Base-by-base conservation (phyloP, 495 filamentous ascomycete genomes). In the Penicillium nucicola region DNA sequence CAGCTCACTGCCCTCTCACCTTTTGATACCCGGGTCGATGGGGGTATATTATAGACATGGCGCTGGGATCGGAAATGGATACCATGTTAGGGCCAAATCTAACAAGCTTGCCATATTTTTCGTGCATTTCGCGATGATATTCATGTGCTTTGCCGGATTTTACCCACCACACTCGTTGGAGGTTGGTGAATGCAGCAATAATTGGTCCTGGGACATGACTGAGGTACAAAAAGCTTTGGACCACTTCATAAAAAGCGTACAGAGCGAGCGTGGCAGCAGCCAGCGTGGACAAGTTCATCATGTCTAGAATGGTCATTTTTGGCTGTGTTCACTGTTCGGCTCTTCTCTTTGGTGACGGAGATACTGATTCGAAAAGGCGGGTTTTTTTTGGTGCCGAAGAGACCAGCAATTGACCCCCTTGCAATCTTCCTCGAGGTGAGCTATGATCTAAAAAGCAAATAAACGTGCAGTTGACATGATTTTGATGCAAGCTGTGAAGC, bases 31-130 rank as follows among this genome's bases (percentile, higher is more conserved):
- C 50, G 6, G 28, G 28, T 20, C 50, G 17, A 42, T 42, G 42
- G 22, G 45, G 36, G 18, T 83, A 83, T 1, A 82, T 71, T 0
- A 33, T 45, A 11, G 55, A 53, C 34, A 77, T 76, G 1, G 64
- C 77, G n/a, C 67, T 63, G 2, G 48, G 56, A 25, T 73, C 75
- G 18, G 68, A 57, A n/a, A 83, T 72, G 40, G 76, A 83, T 8
- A 84, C 65, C 30, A 75, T 72, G 30, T 80, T 72, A 3, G 82
- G 81, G 0, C 80, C 81, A 9, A 84, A 66, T 10, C 82, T 72
- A 15, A 86, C 82, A 2, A 77, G 58, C 0, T 66, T 58, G 0
- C 81, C 83, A 54, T 82, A 81, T 17, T 62, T 61, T 6, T 55
- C 28, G 45, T 84, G 82, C 3, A 84, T 55, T 0, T 42, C 52